A percentile compares a stretch with the other conserved stretches of the same genome.
phyloP scores from a whole-genome alignment of 345 rosid species.

The Limnanthes douglasii region DNA sequence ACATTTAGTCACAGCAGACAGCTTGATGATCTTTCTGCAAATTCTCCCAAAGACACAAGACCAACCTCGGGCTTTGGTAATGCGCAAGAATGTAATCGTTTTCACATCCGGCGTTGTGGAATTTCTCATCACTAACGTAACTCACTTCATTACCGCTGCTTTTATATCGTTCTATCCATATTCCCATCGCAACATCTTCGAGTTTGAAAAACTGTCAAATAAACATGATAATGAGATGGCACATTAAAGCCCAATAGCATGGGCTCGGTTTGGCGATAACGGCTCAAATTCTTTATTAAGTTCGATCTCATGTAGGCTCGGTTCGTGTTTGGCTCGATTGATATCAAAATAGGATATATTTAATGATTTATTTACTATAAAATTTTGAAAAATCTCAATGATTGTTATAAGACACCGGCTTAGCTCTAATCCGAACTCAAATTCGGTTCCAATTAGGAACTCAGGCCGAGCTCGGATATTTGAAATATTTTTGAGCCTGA shows the following conservation, averaged over 20 bases:
- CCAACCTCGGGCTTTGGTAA: slow-evolving; percentile 66
- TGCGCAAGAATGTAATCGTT: slow-evolving; percentile 66
- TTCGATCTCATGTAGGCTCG: too few relatives aligned
- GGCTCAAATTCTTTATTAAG: too few relatives aligned
- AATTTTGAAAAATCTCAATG: too few relatives aligned
- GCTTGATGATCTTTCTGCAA: slow-evolving; percentile 54
- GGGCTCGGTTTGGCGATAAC: neutral
- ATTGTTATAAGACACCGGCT: too few relatives aligned
- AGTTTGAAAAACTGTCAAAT: slow-evolving; percentile 60
- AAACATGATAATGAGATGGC: neutral
- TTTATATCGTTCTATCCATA: slow-evolving; percentile 72
- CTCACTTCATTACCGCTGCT: slow-evolving; percentile 32
- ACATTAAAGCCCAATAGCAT: neutral
- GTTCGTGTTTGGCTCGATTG: too few relatives aligned
- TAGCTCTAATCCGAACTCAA: too few relatives aligned
- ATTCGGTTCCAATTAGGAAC: too few relatives aligned
- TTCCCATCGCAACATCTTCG: slow-evolving; percentile 94
- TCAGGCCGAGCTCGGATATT: too few relatives aligned
- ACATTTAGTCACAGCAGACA: slow-evolving; percentile 50
- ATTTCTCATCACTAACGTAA: slow-evolving; percentile 53
- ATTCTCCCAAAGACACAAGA: slow-evolving; percentile 87
- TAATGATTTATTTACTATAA: too few relatives aligned
- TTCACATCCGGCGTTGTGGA: slow-evolving; percentile 66
- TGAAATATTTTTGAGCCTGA: too few relatives aligned
- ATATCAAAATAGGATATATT: too few relatives aligned